phyloP scores from a whole-genome alignment of 495 filamentous ascomycete genomes.

The Endocarpon pusillum region DNA sequence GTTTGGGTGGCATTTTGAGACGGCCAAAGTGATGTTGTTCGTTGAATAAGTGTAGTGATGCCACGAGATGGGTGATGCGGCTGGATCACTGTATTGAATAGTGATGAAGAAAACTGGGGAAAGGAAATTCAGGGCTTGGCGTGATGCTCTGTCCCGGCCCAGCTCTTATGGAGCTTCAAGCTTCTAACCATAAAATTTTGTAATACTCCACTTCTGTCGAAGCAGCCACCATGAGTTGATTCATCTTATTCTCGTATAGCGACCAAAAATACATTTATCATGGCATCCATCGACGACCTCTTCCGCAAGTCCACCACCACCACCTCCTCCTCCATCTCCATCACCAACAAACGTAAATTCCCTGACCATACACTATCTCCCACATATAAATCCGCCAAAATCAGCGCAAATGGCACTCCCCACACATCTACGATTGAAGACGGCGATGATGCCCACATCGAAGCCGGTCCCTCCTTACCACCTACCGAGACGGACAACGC shows the following conservation, averaged over 20 bases:
- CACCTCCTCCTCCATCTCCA: background rate
- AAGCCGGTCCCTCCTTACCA: slow-evolving; percentile 52
- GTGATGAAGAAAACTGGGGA: too few species aligned
- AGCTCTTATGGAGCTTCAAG: too few species aligned
- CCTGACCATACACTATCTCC: slow-evolving; percentile 38
- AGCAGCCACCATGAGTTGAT: too few species aligned
- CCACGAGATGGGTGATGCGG: background rate
- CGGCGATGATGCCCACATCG: slow-evolving; percentile 44
- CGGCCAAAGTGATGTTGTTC: background rate
- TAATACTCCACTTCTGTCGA: too few species aligned
- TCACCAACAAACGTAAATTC: slow-evolving; percentile 11
- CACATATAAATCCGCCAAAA: slow-evolving; percentile 86
- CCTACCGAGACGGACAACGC: slow-evolving; percentile 39
- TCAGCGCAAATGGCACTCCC: slow-evolving; percentile 39
- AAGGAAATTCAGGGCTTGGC: too few species aligned
- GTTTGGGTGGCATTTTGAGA: slow-evolving; percentile 23
- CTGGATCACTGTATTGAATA: too few species aligned
- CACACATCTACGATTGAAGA: slow-evolving; percentile 40
- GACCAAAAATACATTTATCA: too few species aligned
- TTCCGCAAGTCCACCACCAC: too few species aligned
- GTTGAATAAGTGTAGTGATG: background rate
- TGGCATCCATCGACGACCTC: slow-evolving; percentile 66
- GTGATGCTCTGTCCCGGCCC: too few species aligned
- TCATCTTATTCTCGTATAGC: too few species aligned
- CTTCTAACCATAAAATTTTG: too few species aligned